Evolutionary conservation across 2,329 filamentous ascomycete species (phyloP).

Genomic region (Tympanopsis confertula): DNA sequence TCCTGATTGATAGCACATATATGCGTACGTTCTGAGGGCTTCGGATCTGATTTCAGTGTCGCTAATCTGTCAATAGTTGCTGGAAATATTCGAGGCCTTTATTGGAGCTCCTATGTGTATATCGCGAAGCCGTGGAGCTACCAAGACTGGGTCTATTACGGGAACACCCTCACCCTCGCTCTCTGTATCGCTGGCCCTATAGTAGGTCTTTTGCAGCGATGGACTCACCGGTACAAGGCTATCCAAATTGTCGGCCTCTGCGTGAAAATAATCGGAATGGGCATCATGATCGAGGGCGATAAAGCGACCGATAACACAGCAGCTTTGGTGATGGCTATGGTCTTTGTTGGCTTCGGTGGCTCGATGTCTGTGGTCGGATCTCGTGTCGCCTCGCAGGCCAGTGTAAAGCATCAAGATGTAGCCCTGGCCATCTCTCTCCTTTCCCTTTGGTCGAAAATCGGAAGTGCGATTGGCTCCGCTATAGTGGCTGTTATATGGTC

Average conservation of each 20-base stretch:
- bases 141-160: not conserved
- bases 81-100: too few species aligned
- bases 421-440: not conserved
- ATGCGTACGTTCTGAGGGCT: too few species aligned
- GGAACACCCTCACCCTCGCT: not conserved
- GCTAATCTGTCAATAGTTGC: too few species aligned
- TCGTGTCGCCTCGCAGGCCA: not conserved
- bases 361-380: not conserved
- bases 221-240: not conserved
- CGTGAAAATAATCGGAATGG: too few species aligned
- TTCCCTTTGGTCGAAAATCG: not conserved
- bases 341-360: not conserved
- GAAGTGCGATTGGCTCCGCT: not conserved
- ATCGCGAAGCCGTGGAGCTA: not conserved
- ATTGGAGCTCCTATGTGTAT: not conserved
- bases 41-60: too few species aligned
- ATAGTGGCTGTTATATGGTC: not conserved
- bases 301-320: too few species aligned
- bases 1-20: not conserved
- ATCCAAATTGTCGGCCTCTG: not conserved
- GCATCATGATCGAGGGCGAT: too few species aligned
- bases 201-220: not conserved
- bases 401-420: not conserved
- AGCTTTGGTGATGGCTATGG: not conserved
- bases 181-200: not conserved